Evolutionary conservation across 2,329 filamentous ascomycete genomes (phyloP), one percentile per base, ranked within the genome.

Genomic region (Kalaharituber pfeilii): DNA sequence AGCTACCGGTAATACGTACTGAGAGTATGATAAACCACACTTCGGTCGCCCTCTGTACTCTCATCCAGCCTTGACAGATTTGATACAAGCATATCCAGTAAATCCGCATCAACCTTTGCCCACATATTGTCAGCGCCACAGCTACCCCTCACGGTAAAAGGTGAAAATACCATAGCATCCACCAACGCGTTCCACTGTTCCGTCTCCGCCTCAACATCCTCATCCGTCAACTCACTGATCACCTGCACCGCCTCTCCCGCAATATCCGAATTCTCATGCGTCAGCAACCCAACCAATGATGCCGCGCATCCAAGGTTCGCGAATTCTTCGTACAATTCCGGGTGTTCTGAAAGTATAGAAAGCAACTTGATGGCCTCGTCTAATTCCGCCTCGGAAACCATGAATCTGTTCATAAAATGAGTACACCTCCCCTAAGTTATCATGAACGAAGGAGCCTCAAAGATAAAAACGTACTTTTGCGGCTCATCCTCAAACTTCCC

Each of bases 231-330:
- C 70, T 98, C 91, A 54, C 79, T 81, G 51, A 98, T 78, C 49
- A 95, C 84, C 70, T 96, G 84, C 50, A 94, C 81, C 0, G 83
- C 85, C 59, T 83, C 85, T 63, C 96, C 94, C 9, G 91, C 87
- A 60, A 98, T 93, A 65, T 98, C 91, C 0, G 88, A 89, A 67
- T 98, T 98, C 64, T 98, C 91, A 67, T 98, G 91, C 15, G 89
- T 82, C 50, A 98, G 72, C 52, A 98, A 69, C 1, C 81, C 78
- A 1, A 94, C 86, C 51, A 98, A 69, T 53, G 82, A 88, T 3
- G 70, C 77, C 0, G 80, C 79, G 56, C 80, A 84, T 20, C 84
- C 84, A 51, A 87, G 72, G 60, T 79, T 81, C 28, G 82, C 80
- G 64, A 94, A 87, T 57, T 93, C 85, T 11, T 72, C 72, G 67